phyloP scores from a whole-genome alignment of 2,329 filamentous ascomycete genomes.

The Penicillium brevicompactum region DNA sequence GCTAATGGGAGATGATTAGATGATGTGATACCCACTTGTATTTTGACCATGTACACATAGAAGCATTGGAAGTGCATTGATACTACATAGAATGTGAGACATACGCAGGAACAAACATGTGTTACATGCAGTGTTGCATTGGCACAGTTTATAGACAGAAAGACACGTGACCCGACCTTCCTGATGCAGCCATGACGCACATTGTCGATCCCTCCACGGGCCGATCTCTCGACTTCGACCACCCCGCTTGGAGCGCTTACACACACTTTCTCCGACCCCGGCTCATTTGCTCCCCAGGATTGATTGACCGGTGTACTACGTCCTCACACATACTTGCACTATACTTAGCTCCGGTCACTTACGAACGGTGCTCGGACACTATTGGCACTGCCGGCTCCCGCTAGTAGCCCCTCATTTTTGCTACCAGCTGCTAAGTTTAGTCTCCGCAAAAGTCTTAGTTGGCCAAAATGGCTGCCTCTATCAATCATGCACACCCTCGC shows the following conservation, averaged over 20 bases:
- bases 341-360: neutral
- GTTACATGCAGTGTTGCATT: neutral
- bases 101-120: neutral
- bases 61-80: neutral
- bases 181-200: slow-evolving; percentile 37
- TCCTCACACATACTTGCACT: neutral
- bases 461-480: slow-evolving; percentile 29
- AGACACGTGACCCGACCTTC: slow-evolving; percentile 25
- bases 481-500: slow-evolving; percentile 31
- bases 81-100: neutral
- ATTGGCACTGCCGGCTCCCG: slow-evolving; percentile 16
- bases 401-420: slow-evolving; percentile 14
- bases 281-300: neutral
- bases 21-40: slow-evolving; percentile 17
- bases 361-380: slow-evolving; percentile 17
- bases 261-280: slow-evolving; percentile 8
- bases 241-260: slow-evolving; percentile 18
- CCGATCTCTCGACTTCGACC: slow-evolving; percentile 19
- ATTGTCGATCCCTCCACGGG: slow-evolving; percentile 31
- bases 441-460: slow-evolving; percentile 1
- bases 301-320: neutral
- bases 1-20: slow-evolving; percentile 72
- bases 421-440: neutral
- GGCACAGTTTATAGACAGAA: neutral
- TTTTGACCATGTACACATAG: slow-evolving; percentile 4